phyloP scores from a whole-genome alignment of 176 grass and related monocot species.

The Cocos nucifera region DNA sequence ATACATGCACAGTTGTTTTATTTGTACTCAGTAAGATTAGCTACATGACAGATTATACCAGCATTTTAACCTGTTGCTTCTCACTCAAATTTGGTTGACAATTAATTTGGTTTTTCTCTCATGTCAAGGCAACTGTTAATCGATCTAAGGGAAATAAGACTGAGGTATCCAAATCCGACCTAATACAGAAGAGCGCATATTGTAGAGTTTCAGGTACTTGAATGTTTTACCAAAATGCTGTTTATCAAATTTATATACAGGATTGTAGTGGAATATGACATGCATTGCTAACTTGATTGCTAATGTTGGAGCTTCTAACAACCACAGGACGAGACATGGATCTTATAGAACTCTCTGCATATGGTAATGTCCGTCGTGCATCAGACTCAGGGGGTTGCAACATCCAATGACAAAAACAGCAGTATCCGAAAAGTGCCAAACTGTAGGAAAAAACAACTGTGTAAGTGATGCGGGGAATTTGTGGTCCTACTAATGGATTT shows the following conservation, averaged over 20 bases:
- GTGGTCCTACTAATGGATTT: too few relatives aligned
- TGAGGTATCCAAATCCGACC: constrained; percentile 81
- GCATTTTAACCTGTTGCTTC: constrained; percentile 2
- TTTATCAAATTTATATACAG: background rate
- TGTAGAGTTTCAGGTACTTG: constrained; percentile 80
- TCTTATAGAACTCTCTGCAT: constrained; percentile 85
- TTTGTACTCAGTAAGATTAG: too few relatives aligned
- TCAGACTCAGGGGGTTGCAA: constrained; percentile 83
- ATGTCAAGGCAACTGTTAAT: constrained; percentile 73
- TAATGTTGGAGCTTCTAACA: constrained; percentile 7
- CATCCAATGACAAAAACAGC: constrained; percentile 59
- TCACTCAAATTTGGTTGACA: background rate
- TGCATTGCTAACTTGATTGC: background rate
- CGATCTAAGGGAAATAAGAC: constrained; percentile 91
- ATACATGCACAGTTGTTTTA: too few relatives aligned
- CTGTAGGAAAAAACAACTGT: background rate
- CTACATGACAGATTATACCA: too few relatives aligned
- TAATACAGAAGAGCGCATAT: constrained; percentile 87
- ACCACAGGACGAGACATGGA: constrained; percentile 81
- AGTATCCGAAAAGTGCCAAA: constrained; percentile 10
- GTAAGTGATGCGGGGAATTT: too few relatives aligned
- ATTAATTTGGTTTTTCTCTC: constrained; percentile 11
- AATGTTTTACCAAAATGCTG: background rate
- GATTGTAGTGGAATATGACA: too few relatives aligned
- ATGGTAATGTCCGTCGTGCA: constrained; percentile 66